A percentile compares a stretch with the other conserved stretches of the same genome.
phyloP scores from a whole-genome alignment of 192 early-diverging fungal genomes.

The Jimgerdemannia lactiflua region DNA sequence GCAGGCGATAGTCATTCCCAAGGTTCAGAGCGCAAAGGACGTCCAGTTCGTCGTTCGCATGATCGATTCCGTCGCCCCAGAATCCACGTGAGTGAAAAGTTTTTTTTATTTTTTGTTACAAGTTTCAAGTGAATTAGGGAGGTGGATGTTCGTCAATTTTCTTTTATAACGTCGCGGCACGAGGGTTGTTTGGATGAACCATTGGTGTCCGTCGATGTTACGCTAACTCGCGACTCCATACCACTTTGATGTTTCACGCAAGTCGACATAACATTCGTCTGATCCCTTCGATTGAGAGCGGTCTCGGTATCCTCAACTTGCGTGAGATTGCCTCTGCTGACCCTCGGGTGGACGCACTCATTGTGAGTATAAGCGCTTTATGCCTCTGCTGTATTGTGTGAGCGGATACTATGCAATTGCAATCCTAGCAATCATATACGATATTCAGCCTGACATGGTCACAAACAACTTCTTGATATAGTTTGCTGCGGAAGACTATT shows the following conservation, averaged over 20 bases:
- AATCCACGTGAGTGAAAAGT: slow-evolving; percentile 42
- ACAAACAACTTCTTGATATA: slow-evolving; percentile 9
- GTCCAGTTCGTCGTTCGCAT: slow-evolving; percentile 69
- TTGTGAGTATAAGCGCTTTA: slow-evolving; percentile 37
- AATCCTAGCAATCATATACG: too few species aligned
- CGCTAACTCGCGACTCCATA: too few species aligned
- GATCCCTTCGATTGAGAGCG: slow-evolving; percentile 90
- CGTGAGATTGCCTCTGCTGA: slow-evolving; percentile 75
- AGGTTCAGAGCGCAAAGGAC: slow-evolving; percentile 78
- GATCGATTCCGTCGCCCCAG: slow-evolving; percentile 70
- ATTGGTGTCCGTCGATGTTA: too few species aligned
- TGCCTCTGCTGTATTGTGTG: neutral
- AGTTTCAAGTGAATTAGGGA: too few species aligned
- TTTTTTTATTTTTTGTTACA: neutral
- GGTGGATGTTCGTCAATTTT: too few species aligned
- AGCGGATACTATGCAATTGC: too few species aligned
- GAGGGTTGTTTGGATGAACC: too few species aligned
- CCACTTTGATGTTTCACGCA: neutral
- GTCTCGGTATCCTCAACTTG: slow-evolving; percentile 83
- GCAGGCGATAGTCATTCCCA: slow-evolving; percentile 83
- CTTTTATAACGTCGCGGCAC: too few species aligned
- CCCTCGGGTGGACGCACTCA: slow-evolving; percentile 75
- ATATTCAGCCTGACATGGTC: too few species aligned
- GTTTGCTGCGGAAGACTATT: slow-evolving; percentile 96
- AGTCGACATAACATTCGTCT: slow-evolving; percentile 68